A percentile compares a stretch with the other conserved stretches of the same genome.
Conservation (phyloP, 495 filamentous ascomycete species). For the Talaromyces stipitatus region DNA sequence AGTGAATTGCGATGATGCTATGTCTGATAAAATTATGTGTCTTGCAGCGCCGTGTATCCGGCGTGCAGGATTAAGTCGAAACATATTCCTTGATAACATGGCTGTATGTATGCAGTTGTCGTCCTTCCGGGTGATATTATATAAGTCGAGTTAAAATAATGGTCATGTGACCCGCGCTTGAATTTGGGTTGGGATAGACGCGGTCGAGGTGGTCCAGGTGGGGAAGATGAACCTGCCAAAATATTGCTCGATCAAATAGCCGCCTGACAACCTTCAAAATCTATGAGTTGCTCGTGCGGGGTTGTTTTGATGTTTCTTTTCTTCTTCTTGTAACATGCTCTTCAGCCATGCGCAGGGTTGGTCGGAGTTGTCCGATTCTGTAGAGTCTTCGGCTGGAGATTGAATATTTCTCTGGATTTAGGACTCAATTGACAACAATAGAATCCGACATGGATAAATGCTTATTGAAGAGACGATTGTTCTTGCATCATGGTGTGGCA, state of each 20-base stretch:
- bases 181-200: background rate
- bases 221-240: background rate
- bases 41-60: background rate
- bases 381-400: background rate
- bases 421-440: background rate
- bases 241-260: background rate
- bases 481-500: background rate
- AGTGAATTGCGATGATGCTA: background rate
- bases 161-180: background rate
- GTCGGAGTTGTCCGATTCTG: no score
- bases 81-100: background rate
- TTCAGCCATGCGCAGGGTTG: no score
- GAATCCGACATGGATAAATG: background rate
- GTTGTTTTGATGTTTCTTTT: background rate
- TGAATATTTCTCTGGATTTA: background rate
- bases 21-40: background rate
- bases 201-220: background rate
- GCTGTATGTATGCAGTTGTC: conserved; percentile 3
- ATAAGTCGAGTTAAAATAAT: background rate
- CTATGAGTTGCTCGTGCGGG: background rate
- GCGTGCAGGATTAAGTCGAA: background rate
- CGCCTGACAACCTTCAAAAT: background rate
- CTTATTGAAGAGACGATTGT: background rate
- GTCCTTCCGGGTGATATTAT: background rate
- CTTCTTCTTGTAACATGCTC: no score